phyloP scores from a whole-genome alignment of 495 filamentous ascomycete genomes.

The Penicillium bovifimosum region DNA sequence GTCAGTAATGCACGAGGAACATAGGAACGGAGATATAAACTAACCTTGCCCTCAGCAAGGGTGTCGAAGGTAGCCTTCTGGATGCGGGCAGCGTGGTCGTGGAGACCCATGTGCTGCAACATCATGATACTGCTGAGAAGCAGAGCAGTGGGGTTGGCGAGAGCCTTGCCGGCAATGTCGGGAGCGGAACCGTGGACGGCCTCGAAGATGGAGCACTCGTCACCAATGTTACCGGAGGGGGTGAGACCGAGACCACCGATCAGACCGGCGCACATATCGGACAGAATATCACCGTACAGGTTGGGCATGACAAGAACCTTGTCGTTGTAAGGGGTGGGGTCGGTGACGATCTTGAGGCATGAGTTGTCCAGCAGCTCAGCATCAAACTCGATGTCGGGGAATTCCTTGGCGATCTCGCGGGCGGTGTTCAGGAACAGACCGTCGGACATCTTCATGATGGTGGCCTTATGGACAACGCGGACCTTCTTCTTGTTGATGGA shows the following conservation, averaged over 20 bases:
- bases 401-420: conserved; percentile 81
- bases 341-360: conserved; percentile 95
- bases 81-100: conserved; percentile 77
- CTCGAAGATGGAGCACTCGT: conserved; percentile 99
- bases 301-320: conserved; percentile 99
- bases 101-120: conserved; percentile 95
- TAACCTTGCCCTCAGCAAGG: conserved; percentile 84
- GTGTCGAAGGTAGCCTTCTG: conserved; percentile 93
- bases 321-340: conserved; percentile 93
- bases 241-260: conserved; percentile 97
- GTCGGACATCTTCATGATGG: conserved; percentile 99
- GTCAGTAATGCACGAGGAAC: neutral
- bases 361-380: conserved; percentile 97
- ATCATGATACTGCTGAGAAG: conserved; percentile 95
- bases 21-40: conserved; percentile 6
- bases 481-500: conserved; percentile 91
- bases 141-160: conserved; percentile 93
- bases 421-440: conserved; percentile 92
- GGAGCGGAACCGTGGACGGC: conserved; percentile 97
- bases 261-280: conserved; percentile 97
- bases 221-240: conserved; percentile 96
- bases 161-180: conserved; percentile 92
- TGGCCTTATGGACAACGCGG: conserved; percentile 96
- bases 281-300: conserved; percentile 98
- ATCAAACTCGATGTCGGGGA: conserved; percentile 90